Evolutionary conservation across 148 eudicot genomes (phyloP).

Genomic region (Linanthus parryae): DNA sequence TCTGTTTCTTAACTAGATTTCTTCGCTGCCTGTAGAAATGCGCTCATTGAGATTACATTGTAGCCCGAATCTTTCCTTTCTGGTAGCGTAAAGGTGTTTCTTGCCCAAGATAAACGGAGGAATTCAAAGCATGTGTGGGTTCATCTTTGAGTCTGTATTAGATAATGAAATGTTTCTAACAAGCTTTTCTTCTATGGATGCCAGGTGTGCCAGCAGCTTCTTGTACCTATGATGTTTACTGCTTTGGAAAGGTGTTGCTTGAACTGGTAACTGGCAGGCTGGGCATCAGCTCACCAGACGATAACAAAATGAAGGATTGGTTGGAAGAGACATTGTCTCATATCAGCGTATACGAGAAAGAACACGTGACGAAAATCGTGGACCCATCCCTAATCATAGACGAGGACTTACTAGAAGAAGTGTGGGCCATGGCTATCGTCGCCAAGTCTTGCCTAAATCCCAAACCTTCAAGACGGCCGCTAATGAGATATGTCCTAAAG

Average conservation of each 20-base stretch:
- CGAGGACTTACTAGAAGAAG: conserved; percentile 93
- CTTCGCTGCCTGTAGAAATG: no score
- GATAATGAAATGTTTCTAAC: no score
- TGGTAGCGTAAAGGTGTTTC: no score
- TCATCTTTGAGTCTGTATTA: no score
- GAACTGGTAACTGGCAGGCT: conserved; percentile 92
- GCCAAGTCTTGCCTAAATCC: conserved; percentile 97
- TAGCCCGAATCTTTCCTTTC: not conserved
- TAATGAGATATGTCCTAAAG: conserved; percentile 80
- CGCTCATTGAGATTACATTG: no score
- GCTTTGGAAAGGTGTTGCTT: conserved; percentile 91
- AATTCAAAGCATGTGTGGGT: no score
- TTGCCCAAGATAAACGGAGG: no score
- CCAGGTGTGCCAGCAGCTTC: conserved; percentile 63
- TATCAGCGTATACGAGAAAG: conserved; percentile 87
- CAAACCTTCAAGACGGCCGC: conserved; percentile 75
- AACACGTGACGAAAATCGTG: conserved; percentile 79
- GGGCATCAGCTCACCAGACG: conserved; percentile 71
- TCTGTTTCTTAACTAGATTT: no score
- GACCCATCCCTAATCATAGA: conserved; percentile 91
- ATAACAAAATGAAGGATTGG: conserved; percentile 58
- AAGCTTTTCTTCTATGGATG: conserved; percentile 5
- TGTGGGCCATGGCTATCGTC: conserved; percentile 99
- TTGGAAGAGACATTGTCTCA: conserved; percentile 56
- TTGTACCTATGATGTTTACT: conserved; percentile 88